phyloP scores from a whole-genome alignment of 2,329 filamentous ascomycete species.

The Neophaeococcomyces mojaviensis region DNA sequence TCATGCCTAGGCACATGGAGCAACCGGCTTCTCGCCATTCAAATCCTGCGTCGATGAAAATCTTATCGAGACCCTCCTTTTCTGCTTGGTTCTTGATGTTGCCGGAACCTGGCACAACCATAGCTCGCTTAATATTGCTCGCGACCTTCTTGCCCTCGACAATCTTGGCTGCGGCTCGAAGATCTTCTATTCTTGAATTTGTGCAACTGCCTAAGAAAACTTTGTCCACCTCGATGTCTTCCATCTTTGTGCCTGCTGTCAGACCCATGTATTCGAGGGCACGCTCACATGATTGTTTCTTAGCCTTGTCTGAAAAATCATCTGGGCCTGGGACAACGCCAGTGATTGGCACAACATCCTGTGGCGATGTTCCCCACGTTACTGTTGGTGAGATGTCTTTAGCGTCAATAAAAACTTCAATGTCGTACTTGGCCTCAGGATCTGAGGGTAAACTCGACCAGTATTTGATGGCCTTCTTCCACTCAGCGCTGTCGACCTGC shows the following conservation, averaged over 20 bases:
- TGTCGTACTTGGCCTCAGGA: constrained; percentile 79
- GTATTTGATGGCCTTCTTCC: constrained; percentile 80
- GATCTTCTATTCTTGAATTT: constrained; percentile 92
- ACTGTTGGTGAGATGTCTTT: constrained; percentile 91
- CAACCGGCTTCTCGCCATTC: constrained; percentile 98
- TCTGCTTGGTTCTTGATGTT: constrained; percentile 90
- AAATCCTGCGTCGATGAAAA: constrained; percentile 86
- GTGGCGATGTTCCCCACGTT: constrained; percentile 93
- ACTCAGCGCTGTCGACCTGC: constrained; percentile 73
- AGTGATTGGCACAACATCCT: constrained; percentile 92
- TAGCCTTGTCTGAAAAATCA: constrained; percentile 69
- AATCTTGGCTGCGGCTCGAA: constrained; percentile 76
- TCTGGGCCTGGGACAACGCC: constrained; percentile 85
- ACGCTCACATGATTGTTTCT: constrained; percentile 70
- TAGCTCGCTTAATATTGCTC: constrained; percentile 79
- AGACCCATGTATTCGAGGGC: constrained; percentile 97
- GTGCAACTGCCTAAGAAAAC: constrained; percentile 98
- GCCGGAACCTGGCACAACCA: constrained; percentile 94
- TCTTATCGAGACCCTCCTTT: constrained; percentile 82
- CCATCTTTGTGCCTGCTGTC: constrained; percentile 74
- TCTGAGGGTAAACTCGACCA: constrained; percentile 85
- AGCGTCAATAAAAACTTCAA: constrained; percentile 78
- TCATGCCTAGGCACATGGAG: constrained; percentile 99
- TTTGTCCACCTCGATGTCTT: constrained; percentile 90
- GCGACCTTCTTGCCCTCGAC: constrained; percentile 84